Evolutionary conservation across 2,329 filamentous ascomycete species (phyloP), one percentile per base, ranked within the genome.

Genomic region (Botrytis hyacinthi): DNA sequence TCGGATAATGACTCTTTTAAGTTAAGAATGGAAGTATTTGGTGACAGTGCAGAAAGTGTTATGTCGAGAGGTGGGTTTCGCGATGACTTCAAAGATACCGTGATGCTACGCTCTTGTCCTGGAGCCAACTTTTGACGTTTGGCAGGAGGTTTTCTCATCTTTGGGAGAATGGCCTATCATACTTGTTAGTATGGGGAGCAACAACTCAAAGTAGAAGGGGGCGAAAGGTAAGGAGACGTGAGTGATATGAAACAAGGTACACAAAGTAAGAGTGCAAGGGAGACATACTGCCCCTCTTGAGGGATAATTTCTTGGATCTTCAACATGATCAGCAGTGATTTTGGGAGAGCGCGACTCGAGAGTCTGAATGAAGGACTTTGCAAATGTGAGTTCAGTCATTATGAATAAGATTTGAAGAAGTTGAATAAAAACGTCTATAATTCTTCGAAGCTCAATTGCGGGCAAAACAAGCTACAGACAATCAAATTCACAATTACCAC

Each of bases 321-420:
- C 93, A 82, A 97, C 91, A 89, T 98, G 92, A 82, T 98, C 94
- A 76, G 93, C 86, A n/a, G 92, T 90, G 76, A 98, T 88, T 85
- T 95, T 97, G 79, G 90, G 83, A 12, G 94, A 92, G 68, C 91
- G 90, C 75, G 90, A 88, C 83, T 97, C 94, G 76, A 98, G 89
- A 35, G 90, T 88, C 70, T 90, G 86, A 78, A 99, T 90, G 83
- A 97, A 98, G 46, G 89, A 87, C 83, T 92, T 94, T 78, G 94
- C 92, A 82, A 98, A 98, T 69, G 90, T 85, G 75, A 95, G 84
- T 87, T 98, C 95, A n/a, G 92, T 87, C 92, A 95, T 95, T 77
- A 79, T 86, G 77, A 74, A 32, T 16, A 26, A 59, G 42, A 26
- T n/a, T 37, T 12, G 35, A 60, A 51, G 54, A 42, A 57, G 32